These are phyloP conservation scores for Fragilaria crotonensis DNA, from an alignment of 108 stramenopile genomes.

Conservation along the genomic window DNA sequence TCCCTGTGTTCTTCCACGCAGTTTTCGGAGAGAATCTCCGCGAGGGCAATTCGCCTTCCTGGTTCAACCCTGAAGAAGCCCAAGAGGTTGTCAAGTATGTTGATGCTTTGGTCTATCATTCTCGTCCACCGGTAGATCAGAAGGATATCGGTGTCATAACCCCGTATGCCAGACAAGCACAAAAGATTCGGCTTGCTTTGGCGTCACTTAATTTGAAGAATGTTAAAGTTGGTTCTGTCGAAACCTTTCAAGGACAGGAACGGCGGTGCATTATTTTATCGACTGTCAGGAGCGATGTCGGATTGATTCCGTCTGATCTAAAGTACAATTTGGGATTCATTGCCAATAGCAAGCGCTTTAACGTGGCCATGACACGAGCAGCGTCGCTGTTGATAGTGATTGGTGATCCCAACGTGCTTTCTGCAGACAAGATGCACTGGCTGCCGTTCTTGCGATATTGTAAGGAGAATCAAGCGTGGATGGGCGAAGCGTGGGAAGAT, in stretches of 20 bases:
- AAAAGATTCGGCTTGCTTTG: slow-evolving; percentile 50
- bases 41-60: slow-evolving; percentile 69
- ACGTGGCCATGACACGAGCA: slow-evolving; percentile 80
- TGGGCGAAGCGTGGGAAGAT: slow-evolving; percentile 19
- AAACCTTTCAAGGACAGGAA: slow-evolving; percentile 86
- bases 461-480: slow-evolving; percentile 13
- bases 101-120: slow-evolving; percentile 37
- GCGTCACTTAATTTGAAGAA: slow-evolving; percentile 12
- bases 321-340: slow-evolving; percentile 76
- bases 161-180: slow-evolving; percentile 53
- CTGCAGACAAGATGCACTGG: slow-evolving; percentile 31
- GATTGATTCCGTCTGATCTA: slow-evolving; percentile 38
- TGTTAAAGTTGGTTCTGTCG: slow-evolving; percentile 79
- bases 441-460: slow-evolving; percentile 26
- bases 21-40: slow-evolving; percentile 56
- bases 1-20: slow-evolving; percentile 60
- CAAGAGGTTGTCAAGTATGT: slow-evolving; percentile 59
- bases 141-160: slow-evolving; percentile 69
- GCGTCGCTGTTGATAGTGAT: slow-evolving; percentile 72
- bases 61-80: slow-evolving; percentile 80
- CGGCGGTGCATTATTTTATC: slow-evolving; percentile 70
- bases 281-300: slow-evolving; percentile 56
- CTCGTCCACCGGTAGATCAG: slow-evolving; percentile 16
- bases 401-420: slow-evolving; percentile 63
- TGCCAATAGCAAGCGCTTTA: slow-evolving; percentile 80